These are phyloP conservation scores for Sugiyamaella grinbergsii DNA, from an alignment of 1,139 yeast genomes.

Conservation along the genomic window DNA sequence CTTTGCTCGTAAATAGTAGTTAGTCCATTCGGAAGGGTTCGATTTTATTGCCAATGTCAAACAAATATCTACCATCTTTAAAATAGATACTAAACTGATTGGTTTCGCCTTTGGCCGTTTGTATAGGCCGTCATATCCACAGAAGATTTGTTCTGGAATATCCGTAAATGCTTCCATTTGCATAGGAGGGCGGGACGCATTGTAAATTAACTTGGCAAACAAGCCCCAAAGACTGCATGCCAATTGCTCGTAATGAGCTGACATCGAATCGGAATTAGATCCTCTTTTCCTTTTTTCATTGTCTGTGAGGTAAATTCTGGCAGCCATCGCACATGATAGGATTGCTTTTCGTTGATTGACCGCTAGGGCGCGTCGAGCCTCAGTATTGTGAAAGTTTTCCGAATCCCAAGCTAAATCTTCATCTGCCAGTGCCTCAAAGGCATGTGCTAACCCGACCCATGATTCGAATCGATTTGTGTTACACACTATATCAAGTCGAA, in stretches of 20 bases:
- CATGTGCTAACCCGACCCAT: slow-evolving; percentile 84
- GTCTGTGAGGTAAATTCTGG: slow-evolving; percentile 50
- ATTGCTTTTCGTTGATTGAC: slow-evolving; percentile 68
- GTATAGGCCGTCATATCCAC: slow-evolving; percentile 21
- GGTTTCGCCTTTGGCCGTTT: slow-evolving; percentile 17
- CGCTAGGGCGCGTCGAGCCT: slow-evolving; percentile 64
- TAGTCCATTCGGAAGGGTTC: slow-evolving; percentile 61
- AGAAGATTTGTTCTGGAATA: slow-evolving; percentile 34
- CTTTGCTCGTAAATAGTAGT: slow-evolving; percentile 61
- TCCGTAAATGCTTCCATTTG: slow-evolving; percentile 43
- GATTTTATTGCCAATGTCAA: slow-evolving; percentile 38
- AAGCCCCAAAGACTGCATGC: slow-evolving; percentile 56
- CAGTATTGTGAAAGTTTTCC: slow-evolving; percentile 69
- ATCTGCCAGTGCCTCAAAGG: slow-evolving; percentile 77
- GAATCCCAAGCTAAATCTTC: slow-evolving; percentile 91
- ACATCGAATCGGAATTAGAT: neutral
- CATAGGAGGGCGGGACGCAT: slow-evolving; percentile 65
- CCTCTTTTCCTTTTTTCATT: slow-evolving; percentile 24
- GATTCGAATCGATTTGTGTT: slow-evolving; percentile 74
- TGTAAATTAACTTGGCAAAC: slow-evolving; percentile 62
- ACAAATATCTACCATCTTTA: slow-evolving; percentile 27
- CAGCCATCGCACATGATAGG: slow-evolving; percentile 74
- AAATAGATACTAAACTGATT: slow-evolving; percentile 20
- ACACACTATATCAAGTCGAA: slow-evolving; percentile 66
- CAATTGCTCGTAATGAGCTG: slow-evolving; percentile 41